These are phyloP conservation scores for Phoenix roebelenii DNA, from an alignment of 176 grass and related monocot species.

Conservation along the genomic window DNA sequence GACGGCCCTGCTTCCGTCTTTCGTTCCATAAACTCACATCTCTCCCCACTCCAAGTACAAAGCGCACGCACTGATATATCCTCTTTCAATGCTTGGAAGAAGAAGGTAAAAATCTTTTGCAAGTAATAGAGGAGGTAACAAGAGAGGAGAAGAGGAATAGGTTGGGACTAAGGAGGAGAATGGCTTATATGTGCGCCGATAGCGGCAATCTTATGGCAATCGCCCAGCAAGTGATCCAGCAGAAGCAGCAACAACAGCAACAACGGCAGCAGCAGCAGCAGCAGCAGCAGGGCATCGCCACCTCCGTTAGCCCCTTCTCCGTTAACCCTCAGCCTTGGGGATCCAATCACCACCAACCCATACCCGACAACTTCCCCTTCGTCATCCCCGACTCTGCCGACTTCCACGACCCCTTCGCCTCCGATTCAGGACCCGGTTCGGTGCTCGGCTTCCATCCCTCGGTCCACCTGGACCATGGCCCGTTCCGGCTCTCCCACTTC, in stretches of 20 bases:
- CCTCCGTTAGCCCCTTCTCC: not conserved
- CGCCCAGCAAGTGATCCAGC: conserved; percentile 94
- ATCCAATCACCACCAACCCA: conserved; percentile 19
- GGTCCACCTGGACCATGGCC: conserved; percentile 6
- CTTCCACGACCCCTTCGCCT: conserved; percentile 11
- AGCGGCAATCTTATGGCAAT: conserved; percentile 99
- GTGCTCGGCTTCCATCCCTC: too few species aligned
- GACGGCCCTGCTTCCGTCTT: too few species aligned
- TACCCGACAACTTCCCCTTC: conserved; percentile 36
- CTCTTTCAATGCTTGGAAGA: too few species aligned
- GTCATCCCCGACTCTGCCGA: conserved; percentile 1
- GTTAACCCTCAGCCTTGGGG: conserved; percentile 11
- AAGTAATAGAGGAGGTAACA: not conserved
- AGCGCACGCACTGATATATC: not conserved
- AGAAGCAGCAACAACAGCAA: conserved; percentile 84
- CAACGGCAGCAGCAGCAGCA: conserved; percentile 48
- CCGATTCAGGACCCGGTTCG: not conserved
- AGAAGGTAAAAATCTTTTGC: too few species aligned
- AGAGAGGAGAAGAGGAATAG: not conserved
- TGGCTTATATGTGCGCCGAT: conserved; percentile 99
- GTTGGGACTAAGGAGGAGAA: conserved; percentile 12
- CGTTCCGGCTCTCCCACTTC: conserved; percentile 26
- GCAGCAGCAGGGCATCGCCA: conserved; percentile 14
- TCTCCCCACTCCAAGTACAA: not conserved
- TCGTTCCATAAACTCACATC: not conserved